Percentiles rank a stretch among this genome's conserved stretches.
Evolutionary conservation across 768 basidiomycete species (phyloP).

Genomic region (Russula griseocarnosa): DNA sequence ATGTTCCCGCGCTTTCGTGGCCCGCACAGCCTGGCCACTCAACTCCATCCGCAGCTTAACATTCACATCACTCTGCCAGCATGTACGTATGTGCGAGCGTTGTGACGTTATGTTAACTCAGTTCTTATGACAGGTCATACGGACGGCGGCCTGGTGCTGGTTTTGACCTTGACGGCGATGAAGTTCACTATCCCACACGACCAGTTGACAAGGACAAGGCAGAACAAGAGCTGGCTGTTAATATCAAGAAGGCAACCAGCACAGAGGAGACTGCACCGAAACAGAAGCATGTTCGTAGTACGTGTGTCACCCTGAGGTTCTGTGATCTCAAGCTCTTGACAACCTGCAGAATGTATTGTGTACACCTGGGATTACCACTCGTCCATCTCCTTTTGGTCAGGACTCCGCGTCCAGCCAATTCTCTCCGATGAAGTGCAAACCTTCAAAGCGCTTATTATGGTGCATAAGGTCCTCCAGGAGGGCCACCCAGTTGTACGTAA

Average conservation of each 20-base stretch:
- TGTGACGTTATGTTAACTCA: conserved; percentile 2
- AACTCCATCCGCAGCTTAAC: conserved; percentile 15
- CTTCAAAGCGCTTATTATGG: conserved; percentile 95
- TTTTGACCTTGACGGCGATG: conserved; percentile 75
- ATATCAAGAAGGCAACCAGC: conserved; percentile 98
- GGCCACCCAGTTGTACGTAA: conserved; percentile 84
- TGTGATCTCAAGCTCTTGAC: conserved; percentile 12
- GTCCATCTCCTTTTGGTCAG: conserved; percentile 97
- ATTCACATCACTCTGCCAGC: conserved; percentile 7
- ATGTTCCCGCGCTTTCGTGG: conserved; percentile 7
- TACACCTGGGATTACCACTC: conserved; percentile 99
- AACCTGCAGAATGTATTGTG: conserved; percentile 81
- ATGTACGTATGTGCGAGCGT: conserved; percentile 11
- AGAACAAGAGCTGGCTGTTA: conserved; percentile 86
- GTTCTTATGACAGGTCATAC: conserved; percentile 33
- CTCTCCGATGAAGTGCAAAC: conserved; percentile 96
- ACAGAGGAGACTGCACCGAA: conserved; percentile 96
- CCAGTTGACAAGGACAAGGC: conserved; percentile 99
- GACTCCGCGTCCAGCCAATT: conserved; percentile 93
- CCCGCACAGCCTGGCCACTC: neutral
- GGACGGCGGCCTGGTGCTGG: conserved; percentile 34
- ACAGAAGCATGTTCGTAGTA: conserved; percentile 99
- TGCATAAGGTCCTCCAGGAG: conserved; percentile 97
- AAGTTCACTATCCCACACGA: conserved; percentile 88
- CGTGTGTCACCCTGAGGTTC: conserved; percentile 33